A percentile compares a stretch with the other conserved stretches of the same genome.
Evolutionary conservation across 805 yeast genomes (phyloP).

Genomic region (Naumovozyma dairenensis): DNA sequence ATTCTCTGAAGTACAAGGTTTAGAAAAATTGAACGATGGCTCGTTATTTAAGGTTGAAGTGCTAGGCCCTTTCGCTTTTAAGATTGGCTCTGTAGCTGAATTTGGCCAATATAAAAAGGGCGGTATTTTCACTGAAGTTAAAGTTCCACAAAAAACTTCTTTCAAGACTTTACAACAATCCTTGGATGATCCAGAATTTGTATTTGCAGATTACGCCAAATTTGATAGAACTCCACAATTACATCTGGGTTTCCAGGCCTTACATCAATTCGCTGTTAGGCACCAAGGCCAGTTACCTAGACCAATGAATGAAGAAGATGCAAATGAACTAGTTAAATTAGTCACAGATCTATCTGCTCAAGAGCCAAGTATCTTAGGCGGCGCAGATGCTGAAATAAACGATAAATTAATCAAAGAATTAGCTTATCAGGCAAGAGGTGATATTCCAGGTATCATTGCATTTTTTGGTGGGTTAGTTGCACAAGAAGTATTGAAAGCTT

Average conservation of each 20-base stretch:
- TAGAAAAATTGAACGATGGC: constrained; percentile 65
- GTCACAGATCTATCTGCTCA: constrained; percentile 51
- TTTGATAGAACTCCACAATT: constrained; percentile 85
- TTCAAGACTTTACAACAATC: constrained; percentile 61
- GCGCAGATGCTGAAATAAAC: constrained; percentile 44
- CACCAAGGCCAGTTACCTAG: constrained; percentile 63
- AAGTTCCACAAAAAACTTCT: constrained; percentile 56
- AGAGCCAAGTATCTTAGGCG: constrained; percentile 44
- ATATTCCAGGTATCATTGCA: constrained; percentile 80
- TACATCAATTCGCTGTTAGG: constrained; percentile 58
- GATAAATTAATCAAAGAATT: constrained; percentile 59
- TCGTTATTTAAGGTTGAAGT: constrained; percentile 68
- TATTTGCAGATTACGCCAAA: constrained; percentile 84
- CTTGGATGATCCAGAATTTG: constrained; percentile 64
- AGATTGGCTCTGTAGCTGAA: constrained; percentile 44
- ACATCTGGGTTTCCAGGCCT: constrained; percentile 87
- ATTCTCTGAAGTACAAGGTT: constrained; percentile 78
- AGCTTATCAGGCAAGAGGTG: constrained; percentile 83
- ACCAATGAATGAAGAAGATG: constrained; percentile 68
- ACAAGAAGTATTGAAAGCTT: constrained; percentile 91
- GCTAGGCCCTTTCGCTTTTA: constrained; percentile 90
- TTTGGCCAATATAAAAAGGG: constrained; percentile 67
- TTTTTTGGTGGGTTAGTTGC: constrained; percentile 91
- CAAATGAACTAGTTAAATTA: constrained; percentile 50
- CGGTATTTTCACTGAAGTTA: constrained; percentile 88